Base-by-base conservation (phyloP, 2,329 filamentous ascomycete species). In the Ascochyta pisi region DNA sequence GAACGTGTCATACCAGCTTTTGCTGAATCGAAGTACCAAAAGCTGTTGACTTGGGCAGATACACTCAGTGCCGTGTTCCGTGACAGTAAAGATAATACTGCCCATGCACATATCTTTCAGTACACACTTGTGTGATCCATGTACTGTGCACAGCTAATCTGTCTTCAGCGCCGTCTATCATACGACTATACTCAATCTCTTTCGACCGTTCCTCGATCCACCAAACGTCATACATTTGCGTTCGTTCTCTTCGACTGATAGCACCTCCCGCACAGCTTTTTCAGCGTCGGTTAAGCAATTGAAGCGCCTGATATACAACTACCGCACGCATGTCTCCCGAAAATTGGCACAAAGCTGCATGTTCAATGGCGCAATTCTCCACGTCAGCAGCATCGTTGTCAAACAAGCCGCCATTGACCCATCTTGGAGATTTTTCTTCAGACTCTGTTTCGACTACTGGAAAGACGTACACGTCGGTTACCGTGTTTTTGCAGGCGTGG, bases 41-140 rank as follows among this genome's bases (percentile, higher is more conserved):
- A 47, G 12, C 15, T 54, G 31, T 26, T 58, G n/a, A 44, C 45
- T 8, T 50, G 50, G 50, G 44, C 45, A 46, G 40, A 50, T 22
- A 50, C 31, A 26, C 45, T 54, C 6, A 37, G 31, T 13, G 16
- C 10, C 33, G 37, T 40, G 27, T 23, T 52, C 19, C 31, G 44
- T 13, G 38, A 49, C n/a, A 35, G 23, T 26, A 13, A 4, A 22
- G 24, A 47, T 29, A 50, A 31, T n/a, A 35, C 34, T 15, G 24
- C 46, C 15, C 37, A 58, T 24, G 37, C 47, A 23, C 37, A 50
- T 26, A 24, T 47, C 29, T 27, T 54, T 22, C 45, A 46, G 54
- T 50, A 46, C 27, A 42, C 22, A n/a, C 44, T 19, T 15, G n/a
- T 16, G 13, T 26, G 16, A 37, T 19, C 26, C 9, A 8, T n/a